These are phyloP conservation scores for Fusarium zealandicum DNA, from an alignment of 2,329 filamentous ascomycete genomes.

Conservation along the genomic window DNA sequence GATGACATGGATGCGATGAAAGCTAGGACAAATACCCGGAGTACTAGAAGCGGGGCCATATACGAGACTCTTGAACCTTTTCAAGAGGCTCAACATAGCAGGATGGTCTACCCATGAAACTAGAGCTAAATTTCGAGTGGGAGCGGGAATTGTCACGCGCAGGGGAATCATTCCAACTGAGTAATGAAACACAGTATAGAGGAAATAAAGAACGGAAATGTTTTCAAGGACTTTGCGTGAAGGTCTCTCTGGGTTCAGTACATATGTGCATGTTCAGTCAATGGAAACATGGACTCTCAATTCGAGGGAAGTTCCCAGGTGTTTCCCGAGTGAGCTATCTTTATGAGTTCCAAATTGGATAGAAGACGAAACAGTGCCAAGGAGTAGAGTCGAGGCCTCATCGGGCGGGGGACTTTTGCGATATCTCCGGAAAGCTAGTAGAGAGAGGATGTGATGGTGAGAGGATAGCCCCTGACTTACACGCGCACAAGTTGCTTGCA, in stretches of 20 bases:
- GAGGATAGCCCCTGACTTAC: slow-evolving; percentile 20
- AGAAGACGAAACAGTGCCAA: slow-evolving; percentile 21
- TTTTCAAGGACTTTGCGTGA: not conserved
- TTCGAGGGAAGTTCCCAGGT: not conserved
- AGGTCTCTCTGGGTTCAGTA: too few relatives aligned
- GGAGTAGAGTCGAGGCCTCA: not conserved
- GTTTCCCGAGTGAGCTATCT: not conserved
- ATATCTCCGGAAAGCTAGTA: slow-evolving; percentile 2
- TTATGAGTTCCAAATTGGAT: not conserved
- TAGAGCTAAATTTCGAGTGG: slow-evolving; percentile 29
- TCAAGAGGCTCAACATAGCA: slow-evolving; percentile 11
- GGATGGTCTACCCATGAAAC: slow-evolving; percentile 16
- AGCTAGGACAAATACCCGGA: slow-evolving; percentile 29
- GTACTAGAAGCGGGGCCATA: slow-evolving; percentile 20
- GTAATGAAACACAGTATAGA: slow-evolving; percentile 33
- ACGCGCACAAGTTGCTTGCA: slow-evolving; percentile 18
- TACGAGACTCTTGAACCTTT: slow-evolving; percentile 19
- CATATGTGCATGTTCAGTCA: not conserved
- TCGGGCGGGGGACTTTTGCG: not conserved
- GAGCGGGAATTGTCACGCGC: slow-evolving; percentile 28
- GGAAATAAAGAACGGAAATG: slow-evolving; percentile 29
- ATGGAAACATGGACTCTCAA: not conserved
- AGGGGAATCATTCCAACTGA: slow-evolving; percentile 16
- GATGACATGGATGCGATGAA: slow-evolving; percentile 38
- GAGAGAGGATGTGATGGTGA: slow-evolving; percentile 1